Base-by-base conservation (phyloP, 2,329 filamentous ascomycete genomes). In the Aspergillus aculeatus region DNA sequence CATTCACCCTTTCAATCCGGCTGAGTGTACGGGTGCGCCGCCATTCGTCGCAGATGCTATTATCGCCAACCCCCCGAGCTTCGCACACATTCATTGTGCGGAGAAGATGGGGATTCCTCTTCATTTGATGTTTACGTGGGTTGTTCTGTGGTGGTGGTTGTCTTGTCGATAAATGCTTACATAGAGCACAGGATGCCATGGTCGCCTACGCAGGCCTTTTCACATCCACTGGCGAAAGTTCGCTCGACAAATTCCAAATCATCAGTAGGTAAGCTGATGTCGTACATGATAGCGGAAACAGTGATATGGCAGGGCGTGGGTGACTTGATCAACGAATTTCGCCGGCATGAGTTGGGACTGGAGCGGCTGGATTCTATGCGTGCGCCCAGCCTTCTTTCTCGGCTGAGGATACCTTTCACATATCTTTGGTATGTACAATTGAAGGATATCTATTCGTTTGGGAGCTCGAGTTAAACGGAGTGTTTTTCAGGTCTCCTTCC, bases 231-330 rank as follows among this genome's bases (percentile, higher is more conserved):
- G 35, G 91, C 91, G 0, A 94, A 94, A 66, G 88, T 96, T 57
- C 84, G 89, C 61, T 86, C 85, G 2, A 85, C 86, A 1, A 91
- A 92, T 67, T 86, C 87, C 0, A 90, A 94, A 67, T 80, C 85
- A 5, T 84, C 83, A 47, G 81, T 90, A 62, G 88, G 89, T 1
- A 95, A 94, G 67, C 92, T 90, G 71, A 80, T 94, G 60, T 89
- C 88, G 0, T 96, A 96, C 69, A 86, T 87, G 0, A 79, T 96
- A 24, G 89, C 95, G 4, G 91, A 96, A 65, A 89, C 94, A 84
- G 85, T 96, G 80, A 93, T 91, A 5, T 96, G 91, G 91, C 90
- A 96, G 76, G 91, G 91, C 0, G 78, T 96, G 10, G 92, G 92
- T 53, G 92, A 96, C 74, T 81, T 96, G 10, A 92, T 96, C 72